A percentile compares a stretch with the other conserved stretches of the same genome.
Conservation (phyloP, 2,329 filamentous ascomycete genomes). For the Venturia aucupariae region DNA sequence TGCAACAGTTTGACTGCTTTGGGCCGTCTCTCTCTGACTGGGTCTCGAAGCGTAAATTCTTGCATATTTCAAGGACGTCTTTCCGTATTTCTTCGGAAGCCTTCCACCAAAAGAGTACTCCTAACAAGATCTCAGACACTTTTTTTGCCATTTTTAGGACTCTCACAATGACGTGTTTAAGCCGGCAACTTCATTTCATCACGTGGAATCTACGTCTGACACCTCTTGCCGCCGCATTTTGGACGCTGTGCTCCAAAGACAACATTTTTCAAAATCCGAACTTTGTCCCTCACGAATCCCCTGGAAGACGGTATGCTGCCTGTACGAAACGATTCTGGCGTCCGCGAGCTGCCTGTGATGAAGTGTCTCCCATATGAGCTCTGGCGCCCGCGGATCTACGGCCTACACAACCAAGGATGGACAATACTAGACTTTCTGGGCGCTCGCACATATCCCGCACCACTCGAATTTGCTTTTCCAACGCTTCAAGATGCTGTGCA, state of each 20-base stretch:
- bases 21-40: no score
- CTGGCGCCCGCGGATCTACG: neutral
- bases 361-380: neutral
- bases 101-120: neutral
- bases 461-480: neutral
- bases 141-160: neutral
- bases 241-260: neutral
- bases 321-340: neutral
- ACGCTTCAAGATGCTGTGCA: neutral
- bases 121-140: neutral
- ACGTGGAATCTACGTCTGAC: neutral
- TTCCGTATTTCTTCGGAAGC: no score
- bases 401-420: conserved; percentile 6
- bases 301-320: neutral
- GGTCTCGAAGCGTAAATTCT: neutral
- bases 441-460: neutral
- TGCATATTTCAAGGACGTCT: neutral
- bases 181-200: neutral
- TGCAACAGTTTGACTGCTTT: no score
- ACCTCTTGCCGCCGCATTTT: neutral
- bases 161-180: neutral
- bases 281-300: neutral
- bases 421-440: neutral
- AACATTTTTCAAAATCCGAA: neutral
- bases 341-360: neutral